Conservation (phyloP, 2,329 filamentous ascomycete species). For the Aspergillus aculeatus region DNA sequence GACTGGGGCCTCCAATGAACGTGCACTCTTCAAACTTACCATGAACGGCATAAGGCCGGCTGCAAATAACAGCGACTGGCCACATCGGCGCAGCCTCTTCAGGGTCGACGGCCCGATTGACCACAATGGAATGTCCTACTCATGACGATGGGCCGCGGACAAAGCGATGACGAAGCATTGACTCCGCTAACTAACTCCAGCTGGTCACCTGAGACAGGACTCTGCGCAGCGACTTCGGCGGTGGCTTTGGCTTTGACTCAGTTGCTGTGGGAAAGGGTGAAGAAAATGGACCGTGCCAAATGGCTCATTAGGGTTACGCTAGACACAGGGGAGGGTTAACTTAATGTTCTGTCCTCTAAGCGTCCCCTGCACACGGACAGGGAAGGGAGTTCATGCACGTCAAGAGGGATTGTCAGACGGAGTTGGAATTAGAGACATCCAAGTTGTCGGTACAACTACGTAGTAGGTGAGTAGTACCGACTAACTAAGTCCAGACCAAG, state of each 20-base stretch:
- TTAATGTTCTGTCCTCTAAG: slow-evolving; percentile 2
- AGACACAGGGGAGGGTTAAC: neutral
- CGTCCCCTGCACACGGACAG: slow-evolving; percentile 15
- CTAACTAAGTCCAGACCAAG: too few species aligned
- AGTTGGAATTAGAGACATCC: slow-evolving; percentile 20
- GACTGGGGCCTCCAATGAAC: slow-evolving; percentile 11
- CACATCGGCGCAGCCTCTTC: neutral
- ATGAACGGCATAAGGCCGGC: neutral
- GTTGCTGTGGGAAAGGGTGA: neutral
- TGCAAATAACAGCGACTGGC: neutral
- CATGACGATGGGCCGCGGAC: neutral
- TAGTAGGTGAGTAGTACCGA: too few species aligned
- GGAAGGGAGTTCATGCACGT: slow-evolving; percentile 25
- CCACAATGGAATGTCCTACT: neutral
- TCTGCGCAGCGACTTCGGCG: neutral
- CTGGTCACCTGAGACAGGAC: neutral
- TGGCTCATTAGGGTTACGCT: neutral
- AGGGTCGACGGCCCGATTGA: neutral
- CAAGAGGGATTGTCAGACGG: slow-evolving; percentile 12
- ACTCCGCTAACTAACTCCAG: neutral
- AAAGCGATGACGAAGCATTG: neutral
- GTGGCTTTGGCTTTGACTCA: neutral
- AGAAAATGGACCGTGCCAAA: neutral
- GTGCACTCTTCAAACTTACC: slow-evolving; percentile 13
- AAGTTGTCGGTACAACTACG: slow-evolving; percentile 20